Conservation (phyloP, 2,329 filamentous ascomycete species). For the Aspergillus bombycis region DNA sequence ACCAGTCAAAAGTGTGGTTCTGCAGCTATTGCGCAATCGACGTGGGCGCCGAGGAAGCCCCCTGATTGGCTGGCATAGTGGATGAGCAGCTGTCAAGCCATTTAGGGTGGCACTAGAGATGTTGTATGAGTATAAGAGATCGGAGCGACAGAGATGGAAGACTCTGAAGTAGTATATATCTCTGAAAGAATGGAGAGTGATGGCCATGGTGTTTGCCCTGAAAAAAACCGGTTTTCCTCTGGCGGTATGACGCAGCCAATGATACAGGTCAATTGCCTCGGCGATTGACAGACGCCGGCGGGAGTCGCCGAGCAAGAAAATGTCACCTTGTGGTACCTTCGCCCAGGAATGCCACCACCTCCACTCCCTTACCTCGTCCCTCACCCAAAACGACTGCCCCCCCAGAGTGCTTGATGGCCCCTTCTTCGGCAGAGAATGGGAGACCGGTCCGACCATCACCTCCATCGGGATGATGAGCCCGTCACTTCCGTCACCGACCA, state of each 20-base stretch:
- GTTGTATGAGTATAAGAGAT: neutral
- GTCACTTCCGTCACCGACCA: neutral
- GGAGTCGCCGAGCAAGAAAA: neutral
- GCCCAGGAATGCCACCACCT: neutral
- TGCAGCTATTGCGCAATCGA: slow-evolving; percentile 14
- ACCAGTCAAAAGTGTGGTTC: neutral
- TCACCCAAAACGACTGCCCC: neutral
- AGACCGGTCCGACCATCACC: slow-evolving; percentile 11
- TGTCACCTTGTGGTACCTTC: neutral
- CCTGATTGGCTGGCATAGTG: slow-evolving; percentile 3
- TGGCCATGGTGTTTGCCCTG: neutral
- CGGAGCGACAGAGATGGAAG: neutral
- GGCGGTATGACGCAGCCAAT: neutral
- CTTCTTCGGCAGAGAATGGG: neutral
- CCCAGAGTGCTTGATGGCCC: slow-evolving; percentile 1
- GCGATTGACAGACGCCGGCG: neutral
- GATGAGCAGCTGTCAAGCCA: slow-evolving; percentile 1
- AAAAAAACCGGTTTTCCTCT: neutral
- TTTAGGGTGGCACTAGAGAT: neutral
- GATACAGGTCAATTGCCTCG: neutral
- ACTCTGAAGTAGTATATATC: neutral
- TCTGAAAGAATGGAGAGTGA: neutral
- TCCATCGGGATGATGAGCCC: slow-evolving; percentile 2
- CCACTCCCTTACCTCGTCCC: neutral
- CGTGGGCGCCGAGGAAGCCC: neutral